phyloP scores from a whole-genome alignment of 345 rosid species.

The Alliaria petiolata region DNA sequence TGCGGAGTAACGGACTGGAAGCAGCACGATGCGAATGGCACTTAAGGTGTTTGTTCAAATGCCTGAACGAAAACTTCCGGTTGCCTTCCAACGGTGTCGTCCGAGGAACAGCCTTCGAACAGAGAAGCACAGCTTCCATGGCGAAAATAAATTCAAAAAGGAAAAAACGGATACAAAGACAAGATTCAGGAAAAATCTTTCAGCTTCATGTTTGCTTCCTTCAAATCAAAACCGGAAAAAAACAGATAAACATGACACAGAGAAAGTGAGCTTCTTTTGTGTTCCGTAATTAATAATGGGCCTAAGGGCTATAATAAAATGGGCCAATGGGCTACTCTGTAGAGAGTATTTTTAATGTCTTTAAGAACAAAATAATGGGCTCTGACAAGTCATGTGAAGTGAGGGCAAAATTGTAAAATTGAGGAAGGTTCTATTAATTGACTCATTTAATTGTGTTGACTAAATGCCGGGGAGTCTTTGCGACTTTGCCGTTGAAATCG shows the following conservation, averaged over 20 bases:
- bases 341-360: not conserved
- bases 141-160: not conserved
- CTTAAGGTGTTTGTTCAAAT: constrained; percentile 60
- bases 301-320: not conserved
- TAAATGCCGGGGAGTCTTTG: not conserved
- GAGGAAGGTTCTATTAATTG: constrained; percentile 16
- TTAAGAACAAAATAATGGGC: not conserved
- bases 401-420: not conserved
- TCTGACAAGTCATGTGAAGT: not conserved
- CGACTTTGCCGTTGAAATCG: constrained; percentile 5
- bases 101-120: constrained; percentile 40
- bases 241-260: not conserved
- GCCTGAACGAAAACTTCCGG: constrained; percentile 43
- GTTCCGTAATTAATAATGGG: not conserved
- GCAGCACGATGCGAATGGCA: constrained; percentile 20
- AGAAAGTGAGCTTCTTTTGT: not conserved
- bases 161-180: not conserved
- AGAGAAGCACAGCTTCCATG: constrained; percentile 67
- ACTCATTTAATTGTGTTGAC: not conserved
- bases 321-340: not conserved
- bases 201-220: constrained; percentile 15
- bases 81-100: not conserved
- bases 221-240: not conserved
- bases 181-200: constrained; percentile 3
- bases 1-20: constrained; percentile 10